Conservation (phyloP, 768 basidiomycete species). For the Podaxis mareebaensis region DNA sequence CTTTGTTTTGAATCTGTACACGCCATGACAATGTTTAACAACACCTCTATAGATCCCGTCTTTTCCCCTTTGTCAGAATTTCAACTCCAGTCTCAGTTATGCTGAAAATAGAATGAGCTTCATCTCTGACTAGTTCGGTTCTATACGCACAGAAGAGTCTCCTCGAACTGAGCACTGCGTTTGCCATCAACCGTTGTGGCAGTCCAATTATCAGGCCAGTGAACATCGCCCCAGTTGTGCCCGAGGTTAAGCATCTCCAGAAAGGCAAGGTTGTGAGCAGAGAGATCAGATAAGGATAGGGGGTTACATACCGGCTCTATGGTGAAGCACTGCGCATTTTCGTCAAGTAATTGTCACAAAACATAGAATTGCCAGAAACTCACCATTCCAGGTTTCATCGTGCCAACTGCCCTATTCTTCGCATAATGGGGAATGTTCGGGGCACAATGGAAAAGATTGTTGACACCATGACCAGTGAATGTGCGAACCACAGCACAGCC, state of each 20-base stretch:
- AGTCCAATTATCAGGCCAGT: constrained; percentile 97
- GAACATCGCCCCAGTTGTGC: constrained; percentile 68
- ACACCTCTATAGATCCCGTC: neutral
- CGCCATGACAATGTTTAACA: neutral
- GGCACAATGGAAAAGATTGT: constrained; percentile 79
- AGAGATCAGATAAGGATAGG: constrained; percentile 14
- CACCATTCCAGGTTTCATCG: constrained; percentile 94
- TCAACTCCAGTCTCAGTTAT: constrained; percentile 92
- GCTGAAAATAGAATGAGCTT: constrained; percentile 38
- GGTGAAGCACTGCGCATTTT: constrained; percentile 54
- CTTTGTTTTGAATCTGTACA: neutral
- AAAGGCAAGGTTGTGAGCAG: constrained; percentile 12
- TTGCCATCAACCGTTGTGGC: constrained; percentile 91
- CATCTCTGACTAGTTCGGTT: neutral
- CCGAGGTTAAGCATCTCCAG: constrained; percentile 91
- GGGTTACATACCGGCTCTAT: constrained; percentile 65
- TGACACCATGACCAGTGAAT: constrained; percentile 91
- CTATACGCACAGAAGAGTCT: constrained; percentile 84
- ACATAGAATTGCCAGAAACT: constrained; percentile 25
- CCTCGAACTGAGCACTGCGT: constrained; percentile 95
- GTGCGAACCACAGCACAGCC: constrained; percentile 90
- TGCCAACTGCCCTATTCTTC: constrained; percentile 89
- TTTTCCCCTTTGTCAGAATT: constrained; percentile 66
- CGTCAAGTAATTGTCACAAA: constrained; percentile 10
- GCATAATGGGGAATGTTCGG: constrained; percentile 96